Percentiles rank a stretch among this genome's conserved stretches.
Conservation (phyloP, 108 stramenopile genomes). For the Skeletonema potamos region DNA sequence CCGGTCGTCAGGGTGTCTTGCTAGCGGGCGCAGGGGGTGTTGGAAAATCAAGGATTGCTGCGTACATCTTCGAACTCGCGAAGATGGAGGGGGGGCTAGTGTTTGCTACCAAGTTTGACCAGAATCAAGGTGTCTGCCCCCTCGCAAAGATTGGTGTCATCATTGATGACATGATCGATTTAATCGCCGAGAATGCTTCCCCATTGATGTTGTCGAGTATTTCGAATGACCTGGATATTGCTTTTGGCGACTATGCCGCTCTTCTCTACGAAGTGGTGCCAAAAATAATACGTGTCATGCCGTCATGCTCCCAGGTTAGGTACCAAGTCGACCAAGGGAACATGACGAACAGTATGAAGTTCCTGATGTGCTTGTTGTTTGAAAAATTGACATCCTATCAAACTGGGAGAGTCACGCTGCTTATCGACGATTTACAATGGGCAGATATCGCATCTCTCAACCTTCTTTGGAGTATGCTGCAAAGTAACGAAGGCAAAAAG, state of each 20-base stretch:
- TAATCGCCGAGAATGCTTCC: not conserved
- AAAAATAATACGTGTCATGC: constrained; percentile 14
- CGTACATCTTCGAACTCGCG: not conserved
- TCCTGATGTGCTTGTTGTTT: constrained; percentile 9
- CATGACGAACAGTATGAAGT: constrained; percentile 12
- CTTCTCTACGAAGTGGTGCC: constrained; percentile 15
- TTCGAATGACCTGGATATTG: constrained; percentile 1
- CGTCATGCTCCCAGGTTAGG: not conserved
- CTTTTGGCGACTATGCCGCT: constrained; percentile 1
- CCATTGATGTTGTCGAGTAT: constrained; percentile 2
- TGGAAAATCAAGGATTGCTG: constrained; percentile 29
- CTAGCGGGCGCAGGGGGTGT: constrained; percentile 19
- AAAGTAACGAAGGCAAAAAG: constrained; percentile 1
- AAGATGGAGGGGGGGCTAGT: constrained; percentile 1
- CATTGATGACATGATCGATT: constrained; percentile 17
- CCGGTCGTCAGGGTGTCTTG: constrained; percentile 1
- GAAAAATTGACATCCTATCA: not conserved
- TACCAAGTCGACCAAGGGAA: not conserved
- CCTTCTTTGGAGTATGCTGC: constrained; percentile 12
- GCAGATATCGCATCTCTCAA: constrained; percentile 16
- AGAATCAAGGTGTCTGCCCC: constrained; percentile 11
- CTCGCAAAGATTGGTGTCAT: constrained; percentile 10
- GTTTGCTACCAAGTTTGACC: constrained; percentile 30
- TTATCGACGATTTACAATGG: constrained; percentile 23
- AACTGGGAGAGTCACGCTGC: constrained; percentile 5